Evolutionary conservation across 148 eudicot species (phyloP), one percentile per base, ranked within the genome.

Genomic region (Fallopia convolvulus): DNA sequence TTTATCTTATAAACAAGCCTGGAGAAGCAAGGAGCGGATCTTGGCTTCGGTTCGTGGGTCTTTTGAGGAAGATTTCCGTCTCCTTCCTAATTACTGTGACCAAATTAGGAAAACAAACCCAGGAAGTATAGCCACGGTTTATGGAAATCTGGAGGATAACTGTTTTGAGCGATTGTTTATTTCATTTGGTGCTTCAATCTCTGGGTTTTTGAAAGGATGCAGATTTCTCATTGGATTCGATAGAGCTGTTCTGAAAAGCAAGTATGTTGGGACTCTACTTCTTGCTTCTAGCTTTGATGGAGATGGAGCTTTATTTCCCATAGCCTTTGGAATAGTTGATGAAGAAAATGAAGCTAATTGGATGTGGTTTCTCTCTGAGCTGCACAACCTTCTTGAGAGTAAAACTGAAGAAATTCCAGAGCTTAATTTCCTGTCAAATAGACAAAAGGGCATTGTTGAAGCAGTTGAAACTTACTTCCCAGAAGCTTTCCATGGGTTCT

Each of bases 291-390:
- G 89, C 47, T 89, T 84, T 81, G 96, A 91, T 79, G 97, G 93
- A 36, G 86, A 91, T 77, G 89, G 90, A 65, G 91, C 78, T 20
- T 58, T 89, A 26, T 91, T 85, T 75, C 97, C 97, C 75, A 78
- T 91, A 75, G 91, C 97, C 23, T 89, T 91, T 80, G 97, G 91
- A 74, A 91, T 91, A 48, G 91, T 91, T 44, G 91, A 89, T 55
- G 93, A 89, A 75, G 97, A 91, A 84, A 88, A 75, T 76, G 93
- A 89, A 61, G 93, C 85, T 11, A 88, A 81, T 41, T 91, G 97
- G 97, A 91, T 89, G 93, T 91, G 97, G 97, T 89, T 91, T 65
- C 89, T 91, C 50, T 89, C 93, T 32, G 93, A 91, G 82, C 77
- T 91, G 70, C 91, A 86, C 65, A 83, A 75, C 55, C 84, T 91